phyloP scores from a whole-genome alignment of 257 asterid genomes.

The Misopates orontium region DNA sequence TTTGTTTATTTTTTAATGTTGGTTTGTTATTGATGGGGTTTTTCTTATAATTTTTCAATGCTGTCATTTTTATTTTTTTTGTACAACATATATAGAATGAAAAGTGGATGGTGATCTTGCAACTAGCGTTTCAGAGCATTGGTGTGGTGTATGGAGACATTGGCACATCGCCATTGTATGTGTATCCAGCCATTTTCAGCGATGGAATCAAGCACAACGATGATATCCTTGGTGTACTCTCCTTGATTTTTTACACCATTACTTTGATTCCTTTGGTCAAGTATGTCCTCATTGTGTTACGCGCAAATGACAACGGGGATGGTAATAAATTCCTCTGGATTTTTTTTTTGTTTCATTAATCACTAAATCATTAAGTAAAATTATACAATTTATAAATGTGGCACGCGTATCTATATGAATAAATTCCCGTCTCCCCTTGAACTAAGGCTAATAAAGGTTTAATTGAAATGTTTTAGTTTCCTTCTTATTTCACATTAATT shows the following conservation, averaged over 20 bases:
- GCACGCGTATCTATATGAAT: too few species aligned
- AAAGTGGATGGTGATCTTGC: constrained; percentile 41
- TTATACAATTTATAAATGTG: too few species aligned
- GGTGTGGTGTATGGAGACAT: constrained; percentile 69
- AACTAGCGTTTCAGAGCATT: constrained; percentile 58
- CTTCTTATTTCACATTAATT: neutral
- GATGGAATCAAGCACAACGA: constrained; percentile 45
- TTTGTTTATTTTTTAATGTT: neutral
- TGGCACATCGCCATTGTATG: constrained; percentile 67
- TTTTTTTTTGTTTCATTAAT: neutral
- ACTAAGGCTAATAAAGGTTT: neutral
- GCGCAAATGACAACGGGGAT: constrained; percentile 63
- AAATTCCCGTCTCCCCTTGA: too few species aligned
- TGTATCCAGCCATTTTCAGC: constrained; percentile 41
- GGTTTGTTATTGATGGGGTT: neutral
- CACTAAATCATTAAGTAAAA: too few species aligned
- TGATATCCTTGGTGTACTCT: constrained; percentile 53
- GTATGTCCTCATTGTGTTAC: constrained; percentile 51
- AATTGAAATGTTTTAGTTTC: too few species aligned
- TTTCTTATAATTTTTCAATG: neutral
- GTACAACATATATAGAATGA: constrained; percentile 1
- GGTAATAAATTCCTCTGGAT: constrained; percentile 30
- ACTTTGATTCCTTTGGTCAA: constrained; percentile 53
- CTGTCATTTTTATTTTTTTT: neutral
- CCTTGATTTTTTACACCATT: constrained; percentile 54